Conservation (phyloP, 306 rosid species). For the Arachis stenosperma region DNA sequence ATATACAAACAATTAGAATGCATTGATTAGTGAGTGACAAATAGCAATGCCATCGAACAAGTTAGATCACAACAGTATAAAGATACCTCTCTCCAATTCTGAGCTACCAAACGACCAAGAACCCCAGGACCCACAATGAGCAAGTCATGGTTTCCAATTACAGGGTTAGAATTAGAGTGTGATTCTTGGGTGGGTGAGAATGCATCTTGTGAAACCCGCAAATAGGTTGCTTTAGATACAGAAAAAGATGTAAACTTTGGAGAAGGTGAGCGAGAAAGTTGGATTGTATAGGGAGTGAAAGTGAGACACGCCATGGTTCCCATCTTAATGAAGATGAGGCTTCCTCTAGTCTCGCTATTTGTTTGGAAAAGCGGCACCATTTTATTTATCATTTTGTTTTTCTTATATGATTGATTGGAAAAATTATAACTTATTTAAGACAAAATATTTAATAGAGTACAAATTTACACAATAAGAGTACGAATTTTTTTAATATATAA, state of each 20-base stretch:
- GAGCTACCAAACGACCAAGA: slow-evolving; percentile 91
- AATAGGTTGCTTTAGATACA: slow-evolving; percentile 46
- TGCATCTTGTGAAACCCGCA: slow-evolving; percentile 57
- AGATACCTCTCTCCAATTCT: slow-evolving; percentile 79
- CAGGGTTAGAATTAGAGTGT: slow-evolving; percentile 42
- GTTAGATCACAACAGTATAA: background rate
- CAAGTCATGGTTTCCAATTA: slow-evolving; percentile 60
- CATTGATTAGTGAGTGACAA: background rate
- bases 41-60: slow-evolving; percentile 12
- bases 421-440: no score
- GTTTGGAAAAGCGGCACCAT: background rate
- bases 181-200: slow-evolving; percentile 52
- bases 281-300: background rate
- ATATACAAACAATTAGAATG: background rate
- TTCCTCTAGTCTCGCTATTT: slow-evolving; percentile 10
- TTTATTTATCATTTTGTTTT: no score
- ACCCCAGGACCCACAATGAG: slow-evolving; percentile 95
- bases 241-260: slow-evolving; percentile 35
- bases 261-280: no score
- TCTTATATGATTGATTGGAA: no score
- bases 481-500: no score
- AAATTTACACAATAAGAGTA: no score
- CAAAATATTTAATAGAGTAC: no score
- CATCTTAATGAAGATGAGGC: slow-evolving; percentile 44
- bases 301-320: slow-evolving; percentile 45